These are phyloP conservation scores for Passiflora organensis DNA, from an alignment of 345 rosid species.

Conservation along the genomic window DNA sequence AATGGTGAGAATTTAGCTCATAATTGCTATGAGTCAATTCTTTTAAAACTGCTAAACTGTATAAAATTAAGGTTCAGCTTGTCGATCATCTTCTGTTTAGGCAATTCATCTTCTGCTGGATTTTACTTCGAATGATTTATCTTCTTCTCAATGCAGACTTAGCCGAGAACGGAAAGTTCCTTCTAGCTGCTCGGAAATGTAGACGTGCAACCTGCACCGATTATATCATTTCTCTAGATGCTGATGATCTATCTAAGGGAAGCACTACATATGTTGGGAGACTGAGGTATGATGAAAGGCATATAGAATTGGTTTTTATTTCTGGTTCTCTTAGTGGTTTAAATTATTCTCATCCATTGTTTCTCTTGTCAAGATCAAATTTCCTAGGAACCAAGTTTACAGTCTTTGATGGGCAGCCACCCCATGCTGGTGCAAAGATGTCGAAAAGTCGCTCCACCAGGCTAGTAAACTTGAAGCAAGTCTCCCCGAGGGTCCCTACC, in stretches of 20 bases:
- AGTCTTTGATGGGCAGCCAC: conserved; percentile 28
- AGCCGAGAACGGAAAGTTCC: conserved; percentile 26
- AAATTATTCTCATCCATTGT: neutral
- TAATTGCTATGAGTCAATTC: neutral
- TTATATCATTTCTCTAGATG: conserved; percentile 24
- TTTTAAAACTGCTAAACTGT: neutral
- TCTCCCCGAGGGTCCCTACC: conserved; percentile 29
- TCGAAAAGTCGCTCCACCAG: conserved; percentile 24
- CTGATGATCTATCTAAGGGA: conserved; percentile 24
- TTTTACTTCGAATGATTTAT: neutral
- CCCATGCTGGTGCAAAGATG: conserved; percentile 34
- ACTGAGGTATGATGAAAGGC: conserved; percentile 17
- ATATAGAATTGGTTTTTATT: neutral
- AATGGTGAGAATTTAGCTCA: conserved; percentile 18
- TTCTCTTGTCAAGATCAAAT: conserved; percentile 22
- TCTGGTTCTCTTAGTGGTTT: neutral
- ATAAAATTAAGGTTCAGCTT: no score
- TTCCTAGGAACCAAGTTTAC: conserved; percentile 33
- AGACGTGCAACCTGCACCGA: conserved; percentile 32
- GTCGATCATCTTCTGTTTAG: no score
- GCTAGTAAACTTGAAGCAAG: conserved; percentile 30
- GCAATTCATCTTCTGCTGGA: no score
- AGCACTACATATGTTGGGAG: conserved; percentile 28
- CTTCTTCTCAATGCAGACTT: conserved; percentile 15
- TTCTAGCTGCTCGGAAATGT: conserved; percentile 32